Evolutionary conservation across 345 rosid species (phyloP).

Genomic region (Lepidium aucheri): DNA sequence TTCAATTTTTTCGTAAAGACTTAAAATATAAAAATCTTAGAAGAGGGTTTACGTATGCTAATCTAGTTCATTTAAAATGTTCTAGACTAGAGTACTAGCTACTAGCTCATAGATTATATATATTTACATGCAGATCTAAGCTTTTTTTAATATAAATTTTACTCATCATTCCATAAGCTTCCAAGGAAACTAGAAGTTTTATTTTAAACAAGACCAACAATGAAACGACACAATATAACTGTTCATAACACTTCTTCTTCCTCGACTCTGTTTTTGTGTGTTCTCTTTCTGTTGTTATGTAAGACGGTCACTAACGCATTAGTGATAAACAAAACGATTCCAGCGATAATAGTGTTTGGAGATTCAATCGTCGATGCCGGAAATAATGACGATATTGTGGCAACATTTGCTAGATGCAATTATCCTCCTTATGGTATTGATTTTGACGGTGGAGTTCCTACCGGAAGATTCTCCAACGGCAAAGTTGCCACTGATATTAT

Average conservation of each 20-base stretch:
- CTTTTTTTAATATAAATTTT: neutral
- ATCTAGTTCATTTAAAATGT: neutral
- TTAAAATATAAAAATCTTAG: neutral
- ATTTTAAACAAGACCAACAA: neutral
- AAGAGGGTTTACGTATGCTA: neutral
- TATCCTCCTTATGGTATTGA: constrained; percentile 70
- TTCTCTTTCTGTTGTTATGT: constrained; percentile 8
- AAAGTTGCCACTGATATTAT: constrained; percentile 61
- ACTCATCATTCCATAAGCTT: neutral
- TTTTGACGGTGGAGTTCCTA: constrained; percentile 48
- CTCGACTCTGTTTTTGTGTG: neutral
- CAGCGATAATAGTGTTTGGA: constrained; percentile 57
- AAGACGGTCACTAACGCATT: constrained; percentile 5
- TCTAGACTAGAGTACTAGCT: neutral
- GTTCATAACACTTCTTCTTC: neutral
- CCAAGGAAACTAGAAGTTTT: neutral
- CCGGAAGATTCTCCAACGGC: constrained; percentile 77
- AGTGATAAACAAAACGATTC: constrained; percentile 33
- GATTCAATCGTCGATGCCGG: constrained; percentile 84
- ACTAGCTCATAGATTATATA: neutral
- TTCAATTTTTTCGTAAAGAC: neutral
- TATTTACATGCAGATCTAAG: neutral
- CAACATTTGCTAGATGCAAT: constrained; percentile 42
- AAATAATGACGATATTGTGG: constrained; percentile 46
- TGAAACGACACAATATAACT: neutral